Evolutionary conservation across 768 basidiomycete species (phyloP).

Genomic region (Boletus barrowsii): DNA sequence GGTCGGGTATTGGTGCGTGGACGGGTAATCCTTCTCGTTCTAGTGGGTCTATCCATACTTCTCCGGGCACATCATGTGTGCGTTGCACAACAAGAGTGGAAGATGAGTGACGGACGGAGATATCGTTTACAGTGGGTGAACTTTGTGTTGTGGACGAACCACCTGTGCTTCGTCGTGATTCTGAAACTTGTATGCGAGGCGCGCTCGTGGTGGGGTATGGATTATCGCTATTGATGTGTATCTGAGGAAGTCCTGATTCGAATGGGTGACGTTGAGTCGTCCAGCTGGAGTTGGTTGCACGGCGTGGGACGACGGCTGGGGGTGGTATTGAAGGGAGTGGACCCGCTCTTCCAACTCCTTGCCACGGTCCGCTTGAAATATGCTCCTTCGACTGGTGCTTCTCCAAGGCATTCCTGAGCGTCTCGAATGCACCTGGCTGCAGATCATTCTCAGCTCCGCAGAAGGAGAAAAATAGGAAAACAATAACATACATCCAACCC

Average conservation of each 20-base stretch:
- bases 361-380: background rate
- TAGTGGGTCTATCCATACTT: conserved; percentile 55
- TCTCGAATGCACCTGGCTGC: conserved; percentile 49
- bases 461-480: background rate
- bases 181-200: conserved; percentile 3
- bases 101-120: conserved; percentile 2
- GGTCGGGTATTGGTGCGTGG: conserved; percentile 28
- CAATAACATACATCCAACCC: conserved; percentile 48
- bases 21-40: conserved; percentile 65
- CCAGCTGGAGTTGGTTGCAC: background rate
- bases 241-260: background rate
- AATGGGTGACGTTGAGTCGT: conserved; percentile 4
- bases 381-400: conserved; percentile 38
- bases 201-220: conserved; percentile 12
- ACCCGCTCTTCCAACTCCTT: background rate
- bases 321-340: conserved; percentile 7
- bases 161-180: conserved; percentile 2
- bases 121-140: conserved; percentile 4
- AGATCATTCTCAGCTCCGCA: background rate
- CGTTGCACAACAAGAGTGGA: conserved; percentile 21
- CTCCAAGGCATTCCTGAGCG: conserved; percentile 50
- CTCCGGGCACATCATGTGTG: conserved; percentile 44
- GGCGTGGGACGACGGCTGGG: conserved; percentile 12
- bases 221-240: conserved; percentile 11
- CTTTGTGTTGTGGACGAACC: conserved; percentile 5